Evolutionary conservation across 768 basidiomycete species (phyloP).

Genomic region (Tylopilus intermedius): DNA sequence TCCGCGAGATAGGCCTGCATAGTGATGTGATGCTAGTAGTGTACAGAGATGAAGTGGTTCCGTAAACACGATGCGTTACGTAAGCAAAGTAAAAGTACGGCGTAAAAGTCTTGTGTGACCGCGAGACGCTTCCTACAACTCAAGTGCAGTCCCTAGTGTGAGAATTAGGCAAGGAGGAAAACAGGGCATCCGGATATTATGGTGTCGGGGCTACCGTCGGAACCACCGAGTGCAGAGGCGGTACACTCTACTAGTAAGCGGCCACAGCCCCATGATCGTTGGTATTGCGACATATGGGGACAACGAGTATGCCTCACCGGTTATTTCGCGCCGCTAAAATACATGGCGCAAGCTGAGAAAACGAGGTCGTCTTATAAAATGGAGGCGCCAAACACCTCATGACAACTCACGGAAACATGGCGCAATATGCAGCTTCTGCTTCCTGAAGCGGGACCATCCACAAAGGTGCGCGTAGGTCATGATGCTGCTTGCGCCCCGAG

Average conservation of each 20-base stretch:
- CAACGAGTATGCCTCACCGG: neutral
- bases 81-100: neutral
- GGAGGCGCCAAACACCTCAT: neutral
- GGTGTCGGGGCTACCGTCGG: neutral
- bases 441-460: constrained; percentile 23
- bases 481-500: constrained; percentile 1
- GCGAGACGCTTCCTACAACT: neutral
- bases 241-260: neutral
- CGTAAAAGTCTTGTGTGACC: too few relatives aligned
- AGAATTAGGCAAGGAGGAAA: too few relatives aligned
- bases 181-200: too few relatives aligned
- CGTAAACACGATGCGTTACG: neutral
- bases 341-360: neutral
- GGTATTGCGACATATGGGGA: neutral
- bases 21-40: neutral
- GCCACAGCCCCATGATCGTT: neutral
- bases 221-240: neutral
- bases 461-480: constrained; percentile 16
- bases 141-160: neutral
- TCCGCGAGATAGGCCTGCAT: constrained; percentile 84
- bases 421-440: constrained; percentile 25
- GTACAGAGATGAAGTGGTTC: neutral
- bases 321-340: neutral
- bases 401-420: constrained; percentile 24
- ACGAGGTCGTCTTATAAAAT: constrained; percentile 4